Conservation (phyloP, 1,284 basidiomycete species). For the Heterobasidion annosum region DNA sequence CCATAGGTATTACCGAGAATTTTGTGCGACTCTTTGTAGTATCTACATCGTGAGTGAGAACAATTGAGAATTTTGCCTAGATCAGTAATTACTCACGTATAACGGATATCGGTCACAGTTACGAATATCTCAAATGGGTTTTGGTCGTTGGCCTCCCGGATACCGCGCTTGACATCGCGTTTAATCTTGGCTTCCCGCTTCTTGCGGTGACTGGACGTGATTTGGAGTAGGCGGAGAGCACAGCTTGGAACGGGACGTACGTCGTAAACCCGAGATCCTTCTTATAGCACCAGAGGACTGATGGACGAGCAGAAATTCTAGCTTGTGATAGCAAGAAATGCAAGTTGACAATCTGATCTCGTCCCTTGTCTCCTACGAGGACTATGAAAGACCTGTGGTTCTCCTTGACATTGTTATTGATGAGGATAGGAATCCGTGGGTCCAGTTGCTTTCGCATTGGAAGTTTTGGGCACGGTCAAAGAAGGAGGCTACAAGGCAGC, state of each 20-base stretch:
- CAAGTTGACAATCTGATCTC: constrained; percentile 95
- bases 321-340: constrained; percentile 94
- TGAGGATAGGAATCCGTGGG: constrained; percentile 86
- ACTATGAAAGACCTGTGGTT: constrained; percentile 97
- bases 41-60: constrained; percentile 24
- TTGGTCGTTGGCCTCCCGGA: constrained; percentile 91
- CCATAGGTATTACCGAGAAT: constrained; percentile 97
- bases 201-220: constrained; percentile 75
- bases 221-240: neutral
- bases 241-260: constrained; percentile 30
- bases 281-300: constrained; percentile 96
- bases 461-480: neutral
- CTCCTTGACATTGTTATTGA: constrained; percentile 88
- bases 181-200: constrained; percentile 96
- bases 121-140: constrained; percentile 98
- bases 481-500: too few relatives aligned
- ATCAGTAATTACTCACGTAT: constrained; percentile 54
- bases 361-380: constrained; percentile 90
- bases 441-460: constrained; percentile 83
- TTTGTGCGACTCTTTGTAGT: constrained; percentile 93
- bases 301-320: constrained; percentile 80
- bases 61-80: too few relatives aligned
- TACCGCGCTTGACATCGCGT: constrained; percentile 87
- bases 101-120: constrained; percentile 97
- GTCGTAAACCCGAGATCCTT: constrained; percentile 93